Conservation (phyloP, 1,139 yeast genomes). For the Zygosaccharomyces sapae region DNA sequence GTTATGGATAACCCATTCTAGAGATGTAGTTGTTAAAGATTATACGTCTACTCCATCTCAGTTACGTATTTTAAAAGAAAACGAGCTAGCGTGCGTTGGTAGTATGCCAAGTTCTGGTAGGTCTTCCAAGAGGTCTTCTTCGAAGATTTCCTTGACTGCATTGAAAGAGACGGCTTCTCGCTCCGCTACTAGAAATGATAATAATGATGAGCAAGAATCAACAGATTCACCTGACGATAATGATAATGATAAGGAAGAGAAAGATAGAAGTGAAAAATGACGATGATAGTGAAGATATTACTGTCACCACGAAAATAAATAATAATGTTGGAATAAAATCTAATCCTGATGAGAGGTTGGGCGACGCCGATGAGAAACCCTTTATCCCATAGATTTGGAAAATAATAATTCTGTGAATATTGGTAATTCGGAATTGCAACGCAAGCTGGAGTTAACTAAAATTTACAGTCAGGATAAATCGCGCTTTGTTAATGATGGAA, state of each 20-base stretch:
- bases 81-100: conserved; percentile 35
- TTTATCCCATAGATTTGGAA: conserved; percentile 4
- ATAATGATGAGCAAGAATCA: background rate
- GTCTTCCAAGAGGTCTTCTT: conserved; percentile 27
- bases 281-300: too few species aligned
- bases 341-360: too few species aligned
- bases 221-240: background rate
- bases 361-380: too few species aligned
- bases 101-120: conserved; percentile 29
- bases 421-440: conserved; percentile 21
- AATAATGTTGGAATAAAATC: too few species aligned
- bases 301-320: too few species aligned
- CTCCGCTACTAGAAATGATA: background rate
- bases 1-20: conserved; percentile 85
- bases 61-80: conserved; percentile 37
- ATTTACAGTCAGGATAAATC: conserved; percentile 31
- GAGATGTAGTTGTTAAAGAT: conserved; percentile 39
- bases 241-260: background rate
- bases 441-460: conserved; percentile 27
- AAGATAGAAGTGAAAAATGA: conserved; percentile 6
- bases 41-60: conserved; percentile 38
- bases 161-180: conserved; percentile 14
- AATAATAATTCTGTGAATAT: conserved; percentile 8
- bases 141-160: conserved; percentile 22
- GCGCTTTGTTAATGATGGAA: conserved; percentile 30